These are phyloP conservation scores for Aureobasidium uvarum DNA, from an alignment of 2,329 filamentous ascomycete genomes.

Conservation along the genomic window DNA sequence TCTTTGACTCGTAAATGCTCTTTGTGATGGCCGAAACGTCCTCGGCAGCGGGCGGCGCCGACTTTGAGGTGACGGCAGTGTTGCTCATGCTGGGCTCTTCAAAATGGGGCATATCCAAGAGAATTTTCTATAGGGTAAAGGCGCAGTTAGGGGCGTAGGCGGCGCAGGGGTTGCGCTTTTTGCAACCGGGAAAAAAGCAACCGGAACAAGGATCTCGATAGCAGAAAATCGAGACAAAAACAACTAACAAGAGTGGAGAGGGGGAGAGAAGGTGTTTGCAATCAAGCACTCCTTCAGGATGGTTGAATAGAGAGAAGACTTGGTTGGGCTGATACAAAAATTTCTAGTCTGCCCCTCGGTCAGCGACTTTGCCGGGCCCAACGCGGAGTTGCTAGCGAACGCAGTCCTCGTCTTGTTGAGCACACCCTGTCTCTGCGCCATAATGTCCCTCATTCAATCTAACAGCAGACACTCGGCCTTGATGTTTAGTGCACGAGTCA, in stretches of 20 bases:
- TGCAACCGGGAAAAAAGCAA: not conserved
- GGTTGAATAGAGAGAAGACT: conserved; percentile 16
- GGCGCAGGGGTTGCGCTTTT: conserved; percentile 1
- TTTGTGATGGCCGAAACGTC: conserved; percentile 47
- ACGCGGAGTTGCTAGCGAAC: not conserved
- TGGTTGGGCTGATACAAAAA: conserved; percentile 16
- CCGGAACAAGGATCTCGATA: conserved; percentile 2
- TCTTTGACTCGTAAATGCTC: conserved; percentile 51
- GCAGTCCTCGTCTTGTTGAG: not conserved
- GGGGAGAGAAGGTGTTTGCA: conserved; percentile 30
- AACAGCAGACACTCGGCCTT: too few species aligned
- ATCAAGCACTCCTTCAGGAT: conserved; percentile 20
- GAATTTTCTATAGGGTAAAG: not conserved
- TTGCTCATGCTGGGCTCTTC: conserved; percentile 53
- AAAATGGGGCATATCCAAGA: conserved; percentile 24
- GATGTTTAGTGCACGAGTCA: not conserved
- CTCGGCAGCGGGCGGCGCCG: conserved; percentile 47
- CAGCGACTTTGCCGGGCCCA: conserved; percentile 11
- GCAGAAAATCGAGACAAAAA: not conserved
- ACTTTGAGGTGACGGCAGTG: conserved; percentile 45
- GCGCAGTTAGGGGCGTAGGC: not conserved
- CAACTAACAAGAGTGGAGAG: conserved; percentile 35
- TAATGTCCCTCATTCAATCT: not conserved
- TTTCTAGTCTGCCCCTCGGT: conserved; percentile 9
- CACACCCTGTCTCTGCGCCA: not conserved